phyloP scores from a whole-genome alignment of 257 asterid genomes.

The Primulina huaijiensis region DNA sequence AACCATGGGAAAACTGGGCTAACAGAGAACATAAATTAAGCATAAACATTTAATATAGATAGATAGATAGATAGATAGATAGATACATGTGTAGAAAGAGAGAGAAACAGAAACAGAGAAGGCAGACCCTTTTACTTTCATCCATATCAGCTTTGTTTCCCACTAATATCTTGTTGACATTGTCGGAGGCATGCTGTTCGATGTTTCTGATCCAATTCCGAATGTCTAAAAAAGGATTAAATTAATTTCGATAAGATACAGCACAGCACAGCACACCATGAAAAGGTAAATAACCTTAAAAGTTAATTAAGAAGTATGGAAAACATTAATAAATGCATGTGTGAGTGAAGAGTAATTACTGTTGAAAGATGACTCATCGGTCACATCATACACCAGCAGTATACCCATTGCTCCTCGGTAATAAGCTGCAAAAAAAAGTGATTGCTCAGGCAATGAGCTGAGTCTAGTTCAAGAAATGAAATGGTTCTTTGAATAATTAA shows the following conservation, averaged over 20 bases:
- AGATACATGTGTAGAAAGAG: neutral
- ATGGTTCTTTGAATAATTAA: neutral
- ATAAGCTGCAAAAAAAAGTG: conserved; percentile 49
- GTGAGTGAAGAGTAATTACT: conserved; percentile 36
- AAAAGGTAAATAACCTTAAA: conserved; percentile 1
- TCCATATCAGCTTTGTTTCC: conserved; percentile 83
- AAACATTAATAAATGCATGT: neutral
- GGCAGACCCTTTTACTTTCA: conserved; percentile 66
- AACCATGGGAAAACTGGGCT: neutral
- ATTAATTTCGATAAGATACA: conserved; percentile 25
- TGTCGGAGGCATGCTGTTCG: conserved; percentile 73
- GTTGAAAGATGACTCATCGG: conserved; percentile 69
- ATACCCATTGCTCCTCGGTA: conserved; percentile 77
- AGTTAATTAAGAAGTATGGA: neutral
- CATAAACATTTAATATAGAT: neutral
- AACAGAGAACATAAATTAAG: conserved; percentile 1
- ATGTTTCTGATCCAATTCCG: conserved; percentile 75
- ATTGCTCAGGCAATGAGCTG: conserved; percentile 15
- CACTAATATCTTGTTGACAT: conserved; percentile 64
- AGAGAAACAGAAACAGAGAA: conserved; percentile 20
- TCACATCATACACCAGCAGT: conserved; percentile 67
- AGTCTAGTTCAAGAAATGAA: conserved; percentile 5
- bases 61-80: too few species aligned
- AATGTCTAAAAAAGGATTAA: conserved; percentile 39
- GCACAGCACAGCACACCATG: conserved; percentile 9